Conservation (phyloP, 495 filamentous ascomycete genomes). For the Daldinia vernicosa region DNA sequence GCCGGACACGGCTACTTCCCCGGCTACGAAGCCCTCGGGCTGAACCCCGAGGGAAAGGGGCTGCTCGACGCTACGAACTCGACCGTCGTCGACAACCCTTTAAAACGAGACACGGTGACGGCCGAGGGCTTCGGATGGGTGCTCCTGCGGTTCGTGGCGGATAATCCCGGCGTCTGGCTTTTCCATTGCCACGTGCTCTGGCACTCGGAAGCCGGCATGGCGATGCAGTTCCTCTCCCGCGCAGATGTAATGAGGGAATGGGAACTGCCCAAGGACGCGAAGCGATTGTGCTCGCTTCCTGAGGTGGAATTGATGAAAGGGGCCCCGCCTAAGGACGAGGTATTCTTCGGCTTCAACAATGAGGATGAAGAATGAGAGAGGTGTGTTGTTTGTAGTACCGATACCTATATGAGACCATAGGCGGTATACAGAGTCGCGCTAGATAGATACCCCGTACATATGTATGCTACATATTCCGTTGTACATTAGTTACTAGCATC, state of each 20-base stretch:
- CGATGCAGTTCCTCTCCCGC: slow-evolving; percentile 66
- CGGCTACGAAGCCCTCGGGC: slow-evolving; percentile 45
- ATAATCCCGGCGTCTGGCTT: slow-evolving; percentile 63
- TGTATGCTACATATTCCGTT: background rate
- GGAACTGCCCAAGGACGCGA: slow-evolving; percentile 56
- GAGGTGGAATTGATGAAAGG: slow-evolving; percentile 55
- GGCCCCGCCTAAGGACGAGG: slow-evolving; percentile 56
- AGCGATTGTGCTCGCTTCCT: slow-evolving; percentile 49
- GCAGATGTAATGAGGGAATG: slow-evolving; percentile 54
- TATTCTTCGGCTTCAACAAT: slow-evolving; percentile 41
- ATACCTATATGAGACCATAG: background rate
- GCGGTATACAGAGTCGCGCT: background rate
- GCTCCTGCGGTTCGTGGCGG: slow-evolving; percentile 54
- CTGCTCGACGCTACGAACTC: slow-evolving; percentile 30
- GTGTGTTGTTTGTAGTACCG: background rate
- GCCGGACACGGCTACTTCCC: slow-evolving; percentile 64
- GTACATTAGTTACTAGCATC: background rate
- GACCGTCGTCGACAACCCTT: slow-evolving; percentile 36
- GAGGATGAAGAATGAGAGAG: background rate
- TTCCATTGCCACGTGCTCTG: slow-evolving; percentile 66
- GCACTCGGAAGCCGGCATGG: slow-evolving; percentile 67
- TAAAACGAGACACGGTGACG: slow-evolving; percentile 52
- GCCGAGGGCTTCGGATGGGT: slow-evolving; percentile 54
- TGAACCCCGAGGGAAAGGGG: slow-evolving; percentile 38
- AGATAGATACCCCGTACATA: slow-evolving; percentile 2